Conservation (phyloP, 2,329 filamentous ascomycete species). For the Botrytis elliptica region DNA sequence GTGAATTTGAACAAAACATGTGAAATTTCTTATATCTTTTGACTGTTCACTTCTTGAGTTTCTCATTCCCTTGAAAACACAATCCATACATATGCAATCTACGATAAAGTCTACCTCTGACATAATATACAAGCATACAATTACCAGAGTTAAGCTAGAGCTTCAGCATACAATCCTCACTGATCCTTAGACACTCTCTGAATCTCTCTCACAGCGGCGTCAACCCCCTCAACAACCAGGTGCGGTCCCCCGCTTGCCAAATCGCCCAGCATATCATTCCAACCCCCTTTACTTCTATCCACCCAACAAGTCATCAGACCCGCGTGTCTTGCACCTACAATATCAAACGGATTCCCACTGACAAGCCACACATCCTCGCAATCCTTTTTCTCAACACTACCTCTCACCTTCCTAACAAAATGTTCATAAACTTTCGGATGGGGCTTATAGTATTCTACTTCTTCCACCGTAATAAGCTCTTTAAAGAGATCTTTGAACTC, state of each 20-base stretch:
- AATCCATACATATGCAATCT: neutral
- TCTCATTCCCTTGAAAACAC: neutral
- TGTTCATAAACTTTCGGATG: constrained; percentile 60
- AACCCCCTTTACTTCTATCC: constrained; percentile 56
- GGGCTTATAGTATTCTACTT: constrained; percentile 63
- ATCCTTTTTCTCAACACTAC: constrained; percentile 39
- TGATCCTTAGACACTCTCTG: constrained; percentile 34
- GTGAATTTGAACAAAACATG: accelerated
- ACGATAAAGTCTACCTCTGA: neutral
- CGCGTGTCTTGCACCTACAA: constrained; percentile 59
- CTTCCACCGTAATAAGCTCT: constrained; percentile 61
- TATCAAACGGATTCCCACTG: constrained; percentile 71
- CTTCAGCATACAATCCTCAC: neutral
- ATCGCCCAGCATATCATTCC: constrained; percentile 62
- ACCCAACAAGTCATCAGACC: constrained; percentile 68
- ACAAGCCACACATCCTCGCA: constrained; percentile 63
- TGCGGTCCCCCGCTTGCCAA: constrained; percentile 49
- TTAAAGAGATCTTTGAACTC: constrained; percentile 49
- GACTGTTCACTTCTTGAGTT: neutral
- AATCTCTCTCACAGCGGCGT: constrained; percentile 52
- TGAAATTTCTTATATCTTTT: neutral
- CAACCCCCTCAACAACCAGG: constrained; percentile 53
- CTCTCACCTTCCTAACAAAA: constrained; percentile 33
- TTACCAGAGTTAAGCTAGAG: neutral
- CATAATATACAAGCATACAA: neutral